Evolutionary conservation across 1,284 basidiomycete genomes (phyloP), one percentile per base, ranked within the genome.

Genomic region (Rugosomyces carneus): DNA sequence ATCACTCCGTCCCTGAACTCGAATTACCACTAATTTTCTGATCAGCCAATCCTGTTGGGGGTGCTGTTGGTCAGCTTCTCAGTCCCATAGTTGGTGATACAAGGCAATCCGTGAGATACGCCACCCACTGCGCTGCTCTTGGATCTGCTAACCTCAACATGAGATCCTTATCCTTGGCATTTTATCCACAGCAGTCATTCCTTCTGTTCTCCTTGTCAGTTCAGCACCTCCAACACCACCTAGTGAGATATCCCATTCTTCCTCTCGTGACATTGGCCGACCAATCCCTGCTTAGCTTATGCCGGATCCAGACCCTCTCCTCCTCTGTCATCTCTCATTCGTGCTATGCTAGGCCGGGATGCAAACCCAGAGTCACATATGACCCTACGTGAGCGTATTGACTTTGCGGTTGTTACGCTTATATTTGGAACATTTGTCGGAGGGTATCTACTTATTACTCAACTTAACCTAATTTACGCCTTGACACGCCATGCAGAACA

Each of bases 91-190:
- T 79, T 5, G 72, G 70, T n/a, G 62, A 66, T 39, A 67, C 75
- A 0, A 68, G 77, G 24, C 65, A 74, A 56, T 84, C 84, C 35
- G 84, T 85, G 56, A 21, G 37, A 29, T 7, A 6, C 35, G 51
- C 73, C 68, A 20, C 31, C 15, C 68, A 19, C 29, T 16, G 8
- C 26, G 8, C 42, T 27, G 5, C 10, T 15, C 15, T n/a, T 2
- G 10, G 6, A 42, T 42, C 26, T 26, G 24, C 36, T 18, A 37
- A 10, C 9, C 13, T 19, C 10, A 13, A 2, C 27, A 5, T 10
- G 52, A 89, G 86, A 70, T 90, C 35, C 66, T 89, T 5, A 64
- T 85, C 7, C 70, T 89, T 16, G 87, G 71, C 0, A 81, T 89
- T 47, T 73, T 88, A 10, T 77, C 73, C n/a, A 82, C 81, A 1